phyloP scores from a whole-genome alignment of 2,329 filamentous ascomycete species.

The Apiospora saccharicola region DNA sequence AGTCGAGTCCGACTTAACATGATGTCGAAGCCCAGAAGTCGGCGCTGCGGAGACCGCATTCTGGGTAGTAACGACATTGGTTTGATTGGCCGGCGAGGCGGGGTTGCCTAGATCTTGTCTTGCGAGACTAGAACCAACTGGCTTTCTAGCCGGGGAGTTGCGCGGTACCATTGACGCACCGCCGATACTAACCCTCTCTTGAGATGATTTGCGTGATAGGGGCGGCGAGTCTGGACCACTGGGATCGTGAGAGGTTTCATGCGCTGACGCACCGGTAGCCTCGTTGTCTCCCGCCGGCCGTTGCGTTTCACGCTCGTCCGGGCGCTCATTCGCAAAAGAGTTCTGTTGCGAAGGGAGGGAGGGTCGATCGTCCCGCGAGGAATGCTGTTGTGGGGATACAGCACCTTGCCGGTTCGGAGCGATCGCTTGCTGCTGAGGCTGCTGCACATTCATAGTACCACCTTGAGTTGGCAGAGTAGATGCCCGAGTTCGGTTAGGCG shows the following conservation, averaged over 20 bases:
- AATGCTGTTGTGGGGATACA: background rate
- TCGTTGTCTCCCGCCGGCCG: constrained; percentile 25
- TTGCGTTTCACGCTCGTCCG: constrained; percentile 20
- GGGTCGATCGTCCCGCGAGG: constrained; percentile 29
- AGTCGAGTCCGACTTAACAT: background rate
- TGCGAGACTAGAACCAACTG: constrained; percentile 38
- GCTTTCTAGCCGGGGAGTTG: constrained; percentile 39
- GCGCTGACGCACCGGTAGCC: background rate
- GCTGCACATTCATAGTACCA: background rate
- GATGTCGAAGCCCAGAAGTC: background rate
- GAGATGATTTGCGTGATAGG: constrained; percentile 33
- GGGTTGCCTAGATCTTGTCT: constrained; percentile 32
- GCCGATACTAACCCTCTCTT: constrained; percentile 31
- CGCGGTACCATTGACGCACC: constrained; percentile 31
- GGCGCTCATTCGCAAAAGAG: constrained; percentile 31
- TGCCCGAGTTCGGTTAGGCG: background rate
- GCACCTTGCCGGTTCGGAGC: background rate
- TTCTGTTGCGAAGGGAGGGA: constrained; percentile 33
- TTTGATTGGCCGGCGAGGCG: constrained; percentile 30
- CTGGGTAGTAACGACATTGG: constrained; percentile 7
- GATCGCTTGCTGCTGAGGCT: background rate
- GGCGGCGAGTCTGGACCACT: background rate
- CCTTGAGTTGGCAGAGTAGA: background rate
- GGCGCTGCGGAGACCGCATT: background rate
- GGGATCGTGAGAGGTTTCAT: background rate